Conservation (phyloP, 2,329 filamentous ascomycete species). For the Coniochaeta prunicola region DNA sequence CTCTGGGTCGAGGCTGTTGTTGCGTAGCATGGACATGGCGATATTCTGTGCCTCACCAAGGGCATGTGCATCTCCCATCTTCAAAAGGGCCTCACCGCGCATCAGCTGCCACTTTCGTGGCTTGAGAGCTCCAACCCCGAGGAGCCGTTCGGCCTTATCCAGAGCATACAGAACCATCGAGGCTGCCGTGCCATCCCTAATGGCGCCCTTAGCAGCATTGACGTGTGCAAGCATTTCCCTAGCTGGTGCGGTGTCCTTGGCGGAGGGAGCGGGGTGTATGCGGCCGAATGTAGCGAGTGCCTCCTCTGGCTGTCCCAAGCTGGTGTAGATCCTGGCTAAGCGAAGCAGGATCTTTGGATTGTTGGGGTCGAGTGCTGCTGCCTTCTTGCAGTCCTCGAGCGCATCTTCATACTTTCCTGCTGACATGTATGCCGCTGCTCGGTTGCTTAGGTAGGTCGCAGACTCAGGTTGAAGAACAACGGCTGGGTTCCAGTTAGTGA, state of each 20-base stretch:
- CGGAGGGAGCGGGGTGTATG: conserved; percentile 72
- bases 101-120: conserved; percentile 93
- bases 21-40: conserved; percentile 76
- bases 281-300: conserved; percentile 75
- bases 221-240: conserved; percentile 80
- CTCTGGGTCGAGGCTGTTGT: conserved; percentile 88
- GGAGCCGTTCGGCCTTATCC: conserved; percentile 77
- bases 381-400: conserved; percentile 77
- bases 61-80: conserved; percentile 85
- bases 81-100: conserved; percentile 84
- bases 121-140: conserved; percentile 68
- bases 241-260: conserved; percentile 79
- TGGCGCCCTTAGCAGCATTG: conserved; percentile 67
- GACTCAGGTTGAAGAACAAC: conserved; percentile 82
- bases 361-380: conserved; percentile 74
- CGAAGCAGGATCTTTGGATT: conserved; percentile 86
- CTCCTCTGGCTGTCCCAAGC: conserved; percentile 77
- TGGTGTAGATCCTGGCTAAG: conserved; percentile 83
- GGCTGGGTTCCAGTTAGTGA: conserved; percentile 44
- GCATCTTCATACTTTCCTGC: conserved; percentile 72
- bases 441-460: conserved; percentile 87
- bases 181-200: conserved; percentile 68
- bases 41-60: conserved; percentile 89
- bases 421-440: conserved; percentile 89
- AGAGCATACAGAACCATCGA: conserved; percentile 91